These are phyloP conservation scores for Cladophialophora immunda DNA, from an alignment of 2,329 filamentous ascomycete genomes.

Conservation along the genomic window DNA sequence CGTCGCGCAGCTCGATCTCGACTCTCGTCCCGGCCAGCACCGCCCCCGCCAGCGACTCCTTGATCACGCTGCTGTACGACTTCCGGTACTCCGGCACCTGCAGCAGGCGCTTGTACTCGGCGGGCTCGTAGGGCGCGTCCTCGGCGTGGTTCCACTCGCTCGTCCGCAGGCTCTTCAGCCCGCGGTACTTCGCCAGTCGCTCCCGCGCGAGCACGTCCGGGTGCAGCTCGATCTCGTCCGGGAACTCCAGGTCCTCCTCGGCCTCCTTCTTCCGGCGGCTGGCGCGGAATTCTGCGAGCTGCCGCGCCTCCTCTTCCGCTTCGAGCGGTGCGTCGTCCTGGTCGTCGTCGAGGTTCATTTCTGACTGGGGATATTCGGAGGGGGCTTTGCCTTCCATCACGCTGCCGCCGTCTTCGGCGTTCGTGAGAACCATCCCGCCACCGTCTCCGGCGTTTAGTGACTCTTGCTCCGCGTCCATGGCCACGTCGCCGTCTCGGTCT, in stretches of 20 bases:
- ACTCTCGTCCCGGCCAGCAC: constrained; percentile 85
- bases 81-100: constrained; percentile 90
- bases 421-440: constrained; percentile 60
- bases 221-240: constrained; percentile 94
- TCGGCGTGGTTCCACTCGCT: constrained; percentile 90
- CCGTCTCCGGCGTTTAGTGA: constrained; percentile 81
- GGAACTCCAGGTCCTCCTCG: constrained; percentile 92
- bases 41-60: constrained; percentile 88
- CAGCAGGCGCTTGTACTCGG: constrained; percentile 86
- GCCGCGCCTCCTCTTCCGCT: constrained; percentile 78
- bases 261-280: constrained; percentile 77
- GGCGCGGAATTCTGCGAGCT: constrained; percentile 81
- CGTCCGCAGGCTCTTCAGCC: constrained; percentile 87
- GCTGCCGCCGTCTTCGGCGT: constrained; percentile 52
- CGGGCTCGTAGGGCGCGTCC: constrained; percentile 84
- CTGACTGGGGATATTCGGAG: constrained; percentile 92
- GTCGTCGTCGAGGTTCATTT: constrained; percentile 87
- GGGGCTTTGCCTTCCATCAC: constrained; percentile 76
- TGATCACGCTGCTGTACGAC: constrained; percentile 76
- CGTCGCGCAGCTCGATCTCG: constrained; percentile 74
- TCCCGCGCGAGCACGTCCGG: constrained; percentile 87
- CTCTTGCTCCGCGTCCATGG: constrained; percentile 56
- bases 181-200: constrained; percentile 84
- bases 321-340: constrained; percentile 62
- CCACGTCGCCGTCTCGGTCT: constrained; percentile 63